A percentile compares a stretch with the other conserved stretches of the same genome.
Evolutionary conservation across 345 rosid species (phyloP).

Genomic region (thale cress (Arabidopsis thaliana)): DNA sequence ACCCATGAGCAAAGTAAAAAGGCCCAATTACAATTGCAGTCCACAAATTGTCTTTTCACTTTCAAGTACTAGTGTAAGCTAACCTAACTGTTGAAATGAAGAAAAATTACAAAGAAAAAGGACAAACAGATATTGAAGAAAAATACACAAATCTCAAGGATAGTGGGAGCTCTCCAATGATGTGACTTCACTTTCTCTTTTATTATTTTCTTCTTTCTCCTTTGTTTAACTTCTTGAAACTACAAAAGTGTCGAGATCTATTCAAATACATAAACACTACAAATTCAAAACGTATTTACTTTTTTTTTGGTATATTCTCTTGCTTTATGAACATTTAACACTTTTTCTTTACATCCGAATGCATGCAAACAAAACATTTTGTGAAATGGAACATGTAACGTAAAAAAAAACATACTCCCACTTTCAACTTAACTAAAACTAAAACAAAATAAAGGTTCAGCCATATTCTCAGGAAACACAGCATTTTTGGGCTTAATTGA

Average conservation of each 20-base stretch:
- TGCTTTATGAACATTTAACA: conserved; percentile 10
- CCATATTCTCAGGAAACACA: background rate
- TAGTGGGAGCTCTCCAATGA: conserved; percentile 44
- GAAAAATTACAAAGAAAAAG: conserved; percentile 8
- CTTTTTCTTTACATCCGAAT: conserved; percentile 18
- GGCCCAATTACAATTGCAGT: background rate
- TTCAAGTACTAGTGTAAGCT: background rate
- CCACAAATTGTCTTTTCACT: background rate
- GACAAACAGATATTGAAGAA: conserved; percentile 9
- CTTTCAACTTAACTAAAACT: background rate
- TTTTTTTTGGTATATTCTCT: conserved; percentile 18
- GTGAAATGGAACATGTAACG: background rate
- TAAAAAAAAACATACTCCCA: background rate
- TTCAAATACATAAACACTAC: conserved; percentile 11
- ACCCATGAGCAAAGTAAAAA: background rate
- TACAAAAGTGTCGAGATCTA: background rate
- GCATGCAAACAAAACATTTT: conserved; percentile 1
- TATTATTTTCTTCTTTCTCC: conserved; percentile 9
- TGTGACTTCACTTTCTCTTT: conserved; percentile 30
- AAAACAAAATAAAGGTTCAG: background rate
- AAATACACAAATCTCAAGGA: conserved; percentile 43
- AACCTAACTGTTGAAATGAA: conserved; percentile 1
- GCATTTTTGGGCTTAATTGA: background rate
- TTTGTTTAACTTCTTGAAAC: conserved; percentile 35
- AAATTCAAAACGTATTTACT: conserved; percentile 1